Evolutionary conservation across 495 filamentous ascomycete genomes (phyloP).

Genomic region (Mycothermus thermophilus): DNA sequence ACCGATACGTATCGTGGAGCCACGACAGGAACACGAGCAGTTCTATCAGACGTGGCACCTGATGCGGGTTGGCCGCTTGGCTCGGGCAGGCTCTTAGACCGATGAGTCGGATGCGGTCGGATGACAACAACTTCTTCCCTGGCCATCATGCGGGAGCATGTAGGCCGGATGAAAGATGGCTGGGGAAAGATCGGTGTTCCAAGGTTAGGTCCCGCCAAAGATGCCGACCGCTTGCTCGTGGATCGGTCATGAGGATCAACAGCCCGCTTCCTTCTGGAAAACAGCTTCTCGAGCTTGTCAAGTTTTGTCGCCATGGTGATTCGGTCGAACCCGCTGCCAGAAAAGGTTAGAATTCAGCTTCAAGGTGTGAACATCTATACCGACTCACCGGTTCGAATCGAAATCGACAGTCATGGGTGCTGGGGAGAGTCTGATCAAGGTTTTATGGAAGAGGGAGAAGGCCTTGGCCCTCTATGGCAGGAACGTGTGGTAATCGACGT

Average conservation of each 20-base stretch:
- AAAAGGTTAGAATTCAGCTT: too few relatives aligned
- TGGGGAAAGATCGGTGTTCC: constrained; percentile 23
- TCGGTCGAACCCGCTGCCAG: not conserved
- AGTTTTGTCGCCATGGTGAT: constrained; percentile 13
- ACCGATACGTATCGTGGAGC: constrained; percentile 10
- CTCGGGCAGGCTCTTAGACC: constrained; percentile 28
- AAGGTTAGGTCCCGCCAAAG: too few relatives aligned
- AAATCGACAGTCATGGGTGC: too few relatives aligned
- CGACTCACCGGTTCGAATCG: too few relatives aligned
- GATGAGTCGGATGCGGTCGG: constrained; percentile 12
- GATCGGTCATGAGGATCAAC: not conserved
- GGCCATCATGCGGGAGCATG: constrained; percentile 31
- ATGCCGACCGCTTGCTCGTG: too few relatives aligned
- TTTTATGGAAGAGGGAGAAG: too few relatives aligned
- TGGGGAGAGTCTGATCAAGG: too few relatives aligned
- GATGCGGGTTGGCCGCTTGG: not conserved
- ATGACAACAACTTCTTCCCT: constrained; percentile 23
- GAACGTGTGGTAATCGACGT: too few relatives aligned
- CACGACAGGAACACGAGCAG: constrained; percentile 4
- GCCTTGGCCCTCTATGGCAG: too few relatives aligned
- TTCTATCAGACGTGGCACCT: not conserved
- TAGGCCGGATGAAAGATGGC: constrained; percentile 35
- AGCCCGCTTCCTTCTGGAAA: constrained; percentile 15
- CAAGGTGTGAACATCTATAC: too few relatives aligned
- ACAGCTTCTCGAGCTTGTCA: constrained; percentile 19